These are phyloP conservation scores for Dactylonectria estremocensis DNA, from an alignment of 2,329 filamentous ascomycete genomes.

Conservation along the genomic window DNA sequence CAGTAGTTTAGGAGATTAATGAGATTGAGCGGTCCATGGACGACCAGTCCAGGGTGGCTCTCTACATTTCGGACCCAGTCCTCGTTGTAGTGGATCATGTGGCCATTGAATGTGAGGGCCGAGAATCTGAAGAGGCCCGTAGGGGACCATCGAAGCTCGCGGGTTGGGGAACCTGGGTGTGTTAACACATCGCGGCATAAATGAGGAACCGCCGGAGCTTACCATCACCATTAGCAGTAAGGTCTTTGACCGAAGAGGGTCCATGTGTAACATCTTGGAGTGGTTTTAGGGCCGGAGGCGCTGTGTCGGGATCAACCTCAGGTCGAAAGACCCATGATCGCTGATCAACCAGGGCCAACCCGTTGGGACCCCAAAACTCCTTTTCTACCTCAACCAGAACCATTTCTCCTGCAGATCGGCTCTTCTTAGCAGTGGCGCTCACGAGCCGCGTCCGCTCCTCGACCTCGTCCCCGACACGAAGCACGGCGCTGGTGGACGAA, in stretches of 20 bases:
- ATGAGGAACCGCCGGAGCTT: conserved; percentile 3
- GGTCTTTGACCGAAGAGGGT: conserved; percentile 48
- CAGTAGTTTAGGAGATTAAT: conserved; percentile 81
- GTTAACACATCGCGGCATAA: neutral
- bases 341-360: conserved; percentile 68
- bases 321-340: conserved; percentile 66
- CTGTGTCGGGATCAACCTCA: conserved; percentile 46
- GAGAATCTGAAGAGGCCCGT: conserved; percentile 83
- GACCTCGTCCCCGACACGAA: conserved; percentile 69
- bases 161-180: conserved; percentile 39
- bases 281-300: conserved; percentile 37
- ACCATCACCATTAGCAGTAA: conserved; percentile 33
- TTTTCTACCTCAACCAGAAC: conserved; percentile 77
- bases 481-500: conserved; percentile 29
- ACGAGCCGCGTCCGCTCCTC: conserved; percentile 71
- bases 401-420: conserved; percentile 72
- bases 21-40: conserved; percentile 86
- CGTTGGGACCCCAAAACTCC: conserved; percentile 66
- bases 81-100: conserved; percentile 86
- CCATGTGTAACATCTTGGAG: conserved; percentile 35
- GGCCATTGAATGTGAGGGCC: conserved; percentile 87
- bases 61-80: conserved; percentile 76
- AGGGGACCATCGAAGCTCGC: conserved; percentile 61
- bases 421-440: conserved; percentile 68
- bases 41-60: conserved; percentile 79